Evolutionary conservation across 176 grass and related monocot genomes (phyloP), one percentile per base, ranked within the genome.

Genomic region (Avena eriantha): DNA sequence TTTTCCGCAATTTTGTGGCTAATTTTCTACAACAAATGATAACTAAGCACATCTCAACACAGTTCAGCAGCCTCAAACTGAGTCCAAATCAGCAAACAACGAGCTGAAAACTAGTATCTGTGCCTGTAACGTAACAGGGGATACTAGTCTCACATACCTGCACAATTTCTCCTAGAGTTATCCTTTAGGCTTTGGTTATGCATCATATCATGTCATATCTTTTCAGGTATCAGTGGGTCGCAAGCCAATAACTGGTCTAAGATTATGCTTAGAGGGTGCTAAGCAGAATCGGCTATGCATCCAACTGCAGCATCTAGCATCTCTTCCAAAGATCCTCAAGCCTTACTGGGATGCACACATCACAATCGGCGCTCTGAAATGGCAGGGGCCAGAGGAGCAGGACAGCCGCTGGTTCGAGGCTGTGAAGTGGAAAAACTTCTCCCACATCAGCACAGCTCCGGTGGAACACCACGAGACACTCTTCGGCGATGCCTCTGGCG

Each of bases 401-500:
- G 93, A 95, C 33, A 90, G 87, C 71, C 87, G 87, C 11, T 95
- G 93, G 93, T 95, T 92, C 39, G 93, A 95, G 79, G 82, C 93
- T 51, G 87, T 92, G 14, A 92, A 92, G 71, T 92, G 90, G 93
- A 92, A 88, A 60, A 95, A 90, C 57, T 95, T 92, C 63, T 91
- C 90, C 33, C 93, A 92, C 22, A 78, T 95, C 77, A 86, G 85
- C 57, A 94, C 93, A 22, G 82, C 93, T 12, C 93, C 93, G 24
- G 85, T 94, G 4, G 87, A 94, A 58, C 71, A 86, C 61, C 35
- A 74, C 9, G 93, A 92, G 70, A 80, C 78, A 2, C 39, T 76
- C 59, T 76, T 92, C 5, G 72, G 73, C 16, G 84, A 92, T 13
- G 26, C 78, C 69, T 85, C 86, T 16, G 90, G 85, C 14, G 86